Base-by-base conservation (phyloP, 2,329 filamentous ascomycete genomes). In the Harringtonia aguacate region DNA sequence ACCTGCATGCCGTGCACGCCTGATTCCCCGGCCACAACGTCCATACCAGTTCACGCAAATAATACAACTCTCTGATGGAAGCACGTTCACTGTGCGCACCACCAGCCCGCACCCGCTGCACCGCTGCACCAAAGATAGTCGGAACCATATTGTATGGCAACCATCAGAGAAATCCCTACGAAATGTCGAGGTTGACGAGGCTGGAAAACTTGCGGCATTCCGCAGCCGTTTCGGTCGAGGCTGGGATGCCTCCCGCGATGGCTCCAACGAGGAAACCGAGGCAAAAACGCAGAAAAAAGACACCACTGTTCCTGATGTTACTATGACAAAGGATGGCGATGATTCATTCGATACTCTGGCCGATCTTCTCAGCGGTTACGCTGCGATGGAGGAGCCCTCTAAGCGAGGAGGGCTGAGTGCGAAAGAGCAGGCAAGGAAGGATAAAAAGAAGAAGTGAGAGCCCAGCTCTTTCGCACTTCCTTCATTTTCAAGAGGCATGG, bases 11-110 rank as follows among this genome's bases (percentile, higher is more conserved):
- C 79, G 87, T 60, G 92, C 92, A 42, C 88, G 85, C 21, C 84
- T 95, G 50, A 77, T 97, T 59, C 76, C 75, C 49, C 86, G 92
- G 15, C 88, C 88, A n/a, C 84, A 88, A 58, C 79, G 89, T 7
- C 90, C 92, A 35, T 97, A 95, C 73, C 86, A 83, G 53, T 97
- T 95, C 72, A 95, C 90, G n/a, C 92, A 98, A 67, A 77, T 98
- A 48, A 73, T 98, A 53, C 89, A 88, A 43, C 82, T 97, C 51
- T 86, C 84, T 34, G 92, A 98, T 69, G 92, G 92, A 55, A 85
- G 79, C 57, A 84, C 89, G 48, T 97, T 79, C 66, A 80, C 83
- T 39, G 73, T 81, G 57, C 84, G 84, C 59, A 89, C 86, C 21
- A 87, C 85, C 12, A 86, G 78, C 12, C 86, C 86, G 0, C 53